Evolutionary conservation across 208 protist genomes (phyloP).

Genomic region (Acanthamoeba castellanii): DNA sequence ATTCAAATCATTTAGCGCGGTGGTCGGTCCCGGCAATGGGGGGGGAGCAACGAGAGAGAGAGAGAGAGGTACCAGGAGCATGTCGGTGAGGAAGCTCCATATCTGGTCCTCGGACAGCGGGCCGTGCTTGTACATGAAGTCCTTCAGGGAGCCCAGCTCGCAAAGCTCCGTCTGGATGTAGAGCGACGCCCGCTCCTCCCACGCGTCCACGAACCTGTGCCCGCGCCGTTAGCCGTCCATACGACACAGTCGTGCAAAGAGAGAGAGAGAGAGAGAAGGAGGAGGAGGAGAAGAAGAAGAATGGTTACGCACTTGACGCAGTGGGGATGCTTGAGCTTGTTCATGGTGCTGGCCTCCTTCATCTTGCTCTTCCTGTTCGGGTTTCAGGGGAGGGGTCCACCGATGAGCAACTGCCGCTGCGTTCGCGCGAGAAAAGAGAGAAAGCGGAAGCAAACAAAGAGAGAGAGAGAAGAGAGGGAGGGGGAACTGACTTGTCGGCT

Average conservation of each 20-base stretch:
- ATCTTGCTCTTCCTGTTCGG: neutral
- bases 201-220: neutral
- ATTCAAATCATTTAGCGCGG: no score
- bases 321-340: constrained; percentile 1
- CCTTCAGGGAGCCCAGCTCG: neutral
- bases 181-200: neutral
- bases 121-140: constrained; percentile 4
- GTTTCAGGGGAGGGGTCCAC: no score
- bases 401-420: neutral
- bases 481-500: neutral
- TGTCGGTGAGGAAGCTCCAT: constrained; percentile 36
- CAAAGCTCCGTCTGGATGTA: constrained; percentile 49
- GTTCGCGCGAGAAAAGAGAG: no score
- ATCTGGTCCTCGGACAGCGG: neutral
- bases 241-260: no score
- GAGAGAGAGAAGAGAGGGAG: neutral
- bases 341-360: neutral
- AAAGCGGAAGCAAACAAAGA: no score
- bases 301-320: constrained; percentile 8
- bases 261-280: no score
- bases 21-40: no score
- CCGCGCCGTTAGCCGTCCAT: neutral
- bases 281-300: no score
- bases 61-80: neutral
- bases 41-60: neutral